Evolutionary conservation across 768 basidiomycete genomes (phyloP), one percentile per base, ranked within the genome.

Genomic region (Epithele typhae): DNA sequence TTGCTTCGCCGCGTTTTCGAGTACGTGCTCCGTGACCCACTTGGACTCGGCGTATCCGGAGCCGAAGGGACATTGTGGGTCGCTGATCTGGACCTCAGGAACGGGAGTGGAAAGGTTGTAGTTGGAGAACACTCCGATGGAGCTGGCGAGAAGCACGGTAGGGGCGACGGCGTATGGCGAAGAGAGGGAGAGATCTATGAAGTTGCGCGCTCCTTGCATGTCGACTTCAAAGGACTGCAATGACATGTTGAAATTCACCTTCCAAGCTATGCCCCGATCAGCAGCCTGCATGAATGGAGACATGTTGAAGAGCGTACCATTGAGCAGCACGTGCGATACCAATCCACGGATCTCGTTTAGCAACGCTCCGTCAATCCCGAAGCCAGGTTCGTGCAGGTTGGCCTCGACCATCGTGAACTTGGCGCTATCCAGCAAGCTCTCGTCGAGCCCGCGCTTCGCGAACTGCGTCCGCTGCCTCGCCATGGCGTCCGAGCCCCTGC

Each of bases 181-280:
- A 3, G 40, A 36, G 4, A 57, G 39, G 0, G 53, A 44, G 9
- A 57, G 45, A 24, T 57, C 51, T 25, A 57, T 39, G 5, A 54
- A 33, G 32, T 52, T 46, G 14, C 53, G 48, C 3, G 46, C 25
- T 5, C 51, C 66, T 63, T 15, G 57, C 52, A 45, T 71, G 34
- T 67, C 62, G 0, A 61, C 47, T 37, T 72, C 68, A 49, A 68
- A 73, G 2, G 71, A 72, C 0, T 48, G 25, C 1, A 74, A 51
- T 0, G 66, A 59, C 1, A 68, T 45, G 37, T 75, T 74, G 52
- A 75, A 74, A 42, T 76, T 62, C 5, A 76, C 57, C 17, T 62
- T 49, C 73, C 70, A 74, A 0, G 68, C 72, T 58, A n/a, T 15
- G 3, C 19, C 7, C 7, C 27, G 27, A 7, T 7, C 17, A 9